Evolutionary conservation across 345 rosid species (phyloP), one percentile per base, ranked within the genome.

Genomic region (Mercurialis annua): DNA sequence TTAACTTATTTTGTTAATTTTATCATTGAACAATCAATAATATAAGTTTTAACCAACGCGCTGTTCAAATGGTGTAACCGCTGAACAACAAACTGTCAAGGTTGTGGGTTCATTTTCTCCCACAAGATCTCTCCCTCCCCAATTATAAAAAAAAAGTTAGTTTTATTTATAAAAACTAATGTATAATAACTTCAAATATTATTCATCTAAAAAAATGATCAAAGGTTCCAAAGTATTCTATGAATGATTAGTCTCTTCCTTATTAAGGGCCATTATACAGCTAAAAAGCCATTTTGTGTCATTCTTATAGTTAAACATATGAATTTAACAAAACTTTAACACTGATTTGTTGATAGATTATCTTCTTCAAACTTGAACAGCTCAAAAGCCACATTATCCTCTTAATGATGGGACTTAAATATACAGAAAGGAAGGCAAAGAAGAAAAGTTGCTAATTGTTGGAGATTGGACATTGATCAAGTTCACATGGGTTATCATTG

Each of bases 311-410:
- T 47, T 58, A 44, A 48, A 47, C 23, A 26, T 57, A 67, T 51
- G n/a, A 74, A 59, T 12, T 23, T 7, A 44, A 26, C 57, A 71
- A 18, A 47, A 15, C 47, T 29, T 31, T 15, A 38, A 21, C 34
- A 34, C 30, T 38, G 18, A 59, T 16, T 64, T 46, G 34, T 36
- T 52, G 12, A 31, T 14, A 17, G 43, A 24, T 49, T 24, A n/a
- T 60, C n/a, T 26, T 71, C 54, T 68, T 54, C 59, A 59, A 63
- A 60, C 69, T 14, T 55, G 23, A 53, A 76, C 76, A 76, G 71
- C 78, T 73, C 71, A 71, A 80, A 73, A 70, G 76, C 75, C 48
- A 69, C 36, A 27, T 65, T 65, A 10, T 59, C 44, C 56, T 71
- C 43, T 38, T 47, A 43, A 50, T 18, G 69, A 18, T 49, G 62